phyloP scores from a whole-genome alignment of 306 rosid species.

The Comarum palustre region DNA sequence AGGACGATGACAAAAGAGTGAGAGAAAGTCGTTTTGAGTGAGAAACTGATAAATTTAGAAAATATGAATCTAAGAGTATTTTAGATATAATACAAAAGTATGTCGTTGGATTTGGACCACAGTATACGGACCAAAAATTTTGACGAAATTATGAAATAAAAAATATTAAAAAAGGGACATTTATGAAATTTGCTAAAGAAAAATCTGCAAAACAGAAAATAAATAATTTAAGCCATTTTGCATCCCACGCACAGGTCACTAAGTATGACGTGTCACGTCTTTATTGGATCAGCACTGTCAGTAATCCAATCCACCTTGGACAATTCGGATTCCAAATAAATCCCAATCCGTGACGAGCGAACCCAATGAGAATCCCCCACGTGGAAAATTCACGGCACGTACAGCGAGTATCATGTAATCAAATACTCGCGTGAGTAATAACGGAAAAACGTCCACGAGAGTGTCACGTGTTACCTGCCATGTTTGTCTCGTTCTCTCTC shows the following conservation, averaged over 20 bases:
- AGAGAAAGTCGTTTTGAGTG: too few species aligned
- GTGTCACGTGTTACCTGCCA: slow-evolving; percentile 40
- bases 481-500: slow-evolving; percentile 28
- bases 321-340: background rate
- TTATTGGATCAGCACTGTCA: background rate
- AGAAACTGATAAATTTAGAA: too few species aligned
- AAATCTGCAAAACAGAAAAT: background rate
- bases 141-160: too few species aligned
- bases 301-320: background rate
- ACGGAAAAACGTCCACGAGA: background rate
- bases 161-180: too few species aligned
- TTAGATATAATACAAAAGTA: too few species aligned
- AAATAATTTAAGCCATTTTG: background rate
- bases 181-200: too few species aligned
- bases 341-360: slow-evolving; percentile 39
- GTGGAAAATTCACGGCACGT: background rate
- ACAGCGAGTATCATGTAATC: slow-evolving; percentile 9
- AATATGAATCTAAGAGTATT: too few species aligned
- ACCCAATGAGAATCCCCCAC: slow-evolving; percentile 36
- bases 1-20: too few species aligned
- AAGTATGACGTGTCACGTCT: background rate
- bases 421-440: background rate
- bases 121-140: too few species aligned
- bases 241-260: background rate
- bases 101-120: too few species aligned